Conservation (phyloP, 768 basidiomycete genomes). For the Trametes villosa region DNA sequence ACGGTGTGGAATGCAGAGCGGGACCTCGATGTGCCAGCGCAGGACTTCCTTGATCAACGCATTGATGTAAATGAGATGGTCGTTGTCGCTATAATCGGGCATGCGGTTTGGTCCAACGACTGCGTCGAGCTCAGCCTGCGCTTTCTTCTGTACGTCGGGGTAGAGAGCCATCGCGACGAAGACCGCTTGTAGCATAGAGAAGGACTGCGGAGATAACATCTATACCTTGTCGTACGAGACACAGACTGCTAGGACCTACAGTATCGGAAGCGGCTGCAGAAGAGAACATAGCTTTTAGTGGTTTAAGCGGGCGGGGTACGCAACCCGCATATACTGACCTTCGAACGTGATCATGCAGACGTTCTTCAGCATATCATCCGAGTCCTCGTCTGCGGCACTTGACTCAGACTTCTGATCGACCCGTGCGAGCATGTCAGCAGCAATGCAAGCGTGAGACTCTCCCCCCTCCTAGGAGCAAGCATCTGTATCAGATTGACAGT, state of each 20-base stretch:
- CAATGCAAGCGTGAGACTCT: neutral
- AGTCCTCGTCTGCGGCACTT: neutral
- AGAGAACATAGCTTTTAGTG: neutral
- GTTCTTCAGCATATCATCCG: constrained; percentile 3
- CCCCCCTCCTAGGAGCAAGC: neutral
- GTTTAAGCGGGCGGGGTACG: neutral
- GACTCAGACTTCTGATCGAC: neutral
- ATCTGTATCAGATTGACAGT: neutral
- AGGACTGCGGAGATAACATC: constrained; percentile 22
- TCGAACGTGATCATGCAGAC: neutral
- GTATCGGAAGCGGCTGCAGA: constrained; percentile 21
- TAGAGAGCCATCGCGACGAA: constrained; percentile 34
- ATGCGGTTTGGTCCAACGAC: constrained; percentile 19
- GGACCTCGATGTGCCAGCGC: constrained; percentile 17
- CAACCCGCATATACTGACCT: neutral
- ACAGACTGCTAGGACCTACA: neutral
- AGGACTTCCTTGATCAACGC: constrained; percentile 20
- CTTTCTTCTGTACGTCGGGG: constrained; percentile 28
- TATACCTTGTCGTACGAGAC: neutral
- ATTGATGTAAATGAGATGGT: constrained; percentile 10
- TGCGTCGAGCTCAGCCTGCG: constrained; percentile 16
- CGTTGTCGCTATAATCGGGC: constrained; percentile 8
- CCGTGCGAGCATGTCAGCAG: neutral
- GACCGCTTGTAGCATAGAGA: constrained; percentile 30
- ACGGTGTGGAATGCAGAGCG: constrained; percentile 30